Conservation (phyloP, 176 grass and related monocot genomes). For the Lolium multiflorum region DNA sequence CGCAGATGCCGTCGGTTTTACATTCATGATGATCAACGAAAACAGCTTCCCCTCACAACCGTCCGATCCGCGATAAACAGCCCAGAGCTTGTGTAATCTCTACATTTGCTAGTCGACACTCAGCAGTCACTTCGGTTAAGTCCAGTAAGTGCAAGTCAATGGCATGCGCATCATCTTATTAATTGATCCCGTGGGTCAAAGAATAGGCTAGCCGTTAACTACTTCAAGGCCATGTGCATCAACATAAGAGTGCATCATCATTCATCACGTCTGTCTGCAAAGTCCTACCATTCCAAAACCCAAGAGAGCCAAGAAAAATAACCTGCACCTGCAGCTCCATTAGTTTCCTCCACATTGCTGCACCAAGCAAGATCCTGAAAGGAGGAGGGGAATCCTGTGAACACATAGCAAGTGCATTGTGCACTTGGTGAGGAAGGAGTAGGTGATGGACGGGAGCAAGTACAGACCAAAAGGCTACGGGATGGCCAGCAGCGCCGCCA, state of each 20-base stretch:
- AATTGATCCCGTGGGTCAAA: constrained; percentile 27
- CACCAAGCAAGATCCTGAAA: constrained; percentile 31
- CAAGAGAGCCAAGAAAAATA: constrained; percentile 15
- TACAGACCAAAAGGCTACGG: constrained; percentile 49
- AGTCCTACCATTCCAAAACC: constrained; percentile 12
- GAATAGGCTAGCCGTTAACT: background rate
- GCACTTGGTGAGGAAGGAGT: background rate
- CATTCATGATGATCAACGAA: background rate
- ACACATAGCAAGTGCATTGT: background rate
- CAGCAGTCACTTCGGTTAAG: background rate
- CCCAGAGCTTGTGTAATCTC: background rate
- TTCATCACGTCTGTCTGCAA: constrained; percentile 7
- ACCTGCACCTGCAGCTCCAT: background rate
- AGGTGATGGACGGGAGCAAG: constrained; percentile 54
- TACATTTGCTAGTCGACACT: background rate
- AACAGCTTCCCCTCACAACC: background rate
- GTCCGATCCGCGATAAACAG: background rate
- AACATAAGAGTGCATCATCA: constrained; percentile 30
- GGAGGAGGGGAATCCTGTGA: background rate
- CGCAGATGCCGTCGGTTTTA: background rate
- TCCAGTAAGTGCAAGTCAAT: constrained; percentile 40
- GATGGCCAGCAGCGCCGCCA: constrained; percentile 27
- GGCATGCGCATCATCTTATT: constrained; percentile 8
- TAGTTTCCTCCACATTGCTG: background rate
- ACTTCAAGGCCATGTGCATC: constrained; percentile 29